Conservation (phyloP, 23 red algal genomes). For the Gracilaria caudata region DNA sequence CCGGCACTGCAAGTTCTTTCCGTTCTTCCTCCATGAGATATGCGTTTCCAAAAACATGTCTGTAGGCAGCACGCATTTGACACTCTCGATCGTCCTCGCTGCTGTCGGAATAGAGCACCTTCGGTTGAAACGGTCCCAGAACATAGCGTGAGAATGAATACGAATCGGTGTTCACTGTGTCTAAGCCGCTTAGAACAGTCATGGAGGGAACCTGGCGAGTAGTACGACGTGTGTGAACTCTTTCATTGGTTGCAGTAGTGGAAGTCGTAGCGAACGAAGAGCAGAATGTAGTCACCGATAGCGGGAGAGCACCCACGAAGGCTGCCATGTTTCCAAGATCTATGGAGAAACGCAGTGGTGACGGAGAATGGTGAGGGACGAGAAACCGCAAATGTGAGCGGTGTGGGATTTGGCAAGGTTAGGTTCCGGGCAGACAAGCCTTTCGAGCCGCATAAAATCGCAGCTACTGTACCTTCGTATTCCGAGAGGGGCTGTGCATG, state of each 20-base stretch:
- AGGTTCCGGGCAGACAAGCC: not conserved
- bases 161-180: constrained; percentile 48
- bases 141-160: constrained; percentile 78
- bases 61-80: constrained; percentile 60
- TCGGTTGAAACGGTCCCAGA: constrained; percentile 68
- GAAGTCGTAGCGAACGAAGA: not conserved
- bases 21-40: constrained; percentile 86
- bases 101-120: constrained; percentile 20
- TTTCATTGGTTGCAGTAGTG: not conserved
- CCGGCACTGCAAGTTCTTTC: constrained; percentile 57
- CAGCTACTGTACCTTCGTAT: not conserved
- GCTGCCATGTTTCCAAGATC: not conserved
- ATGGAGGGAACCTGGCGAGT: constrained; percentile 37
- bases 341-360: not conserved
- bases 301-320: constrained; percentile 11
- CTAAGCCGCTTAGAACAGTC: constrained; percentile 71
- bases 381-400: not conserved
- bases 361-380: not conserved
- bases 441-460: not conserved
- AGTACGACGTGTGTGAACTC: not conserved
- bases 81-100: constrained; percentile 50
- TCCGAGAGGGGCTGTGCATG: too few species aligned
- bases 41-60: constrained; percentile 81
- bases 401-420: not conserved
- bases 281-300: not conserved